These are phyloP conservation scores for Fraxinus velutina DNA, from an alignment of 305 asterid genomes.

Conservation along the genomic window DNA sequence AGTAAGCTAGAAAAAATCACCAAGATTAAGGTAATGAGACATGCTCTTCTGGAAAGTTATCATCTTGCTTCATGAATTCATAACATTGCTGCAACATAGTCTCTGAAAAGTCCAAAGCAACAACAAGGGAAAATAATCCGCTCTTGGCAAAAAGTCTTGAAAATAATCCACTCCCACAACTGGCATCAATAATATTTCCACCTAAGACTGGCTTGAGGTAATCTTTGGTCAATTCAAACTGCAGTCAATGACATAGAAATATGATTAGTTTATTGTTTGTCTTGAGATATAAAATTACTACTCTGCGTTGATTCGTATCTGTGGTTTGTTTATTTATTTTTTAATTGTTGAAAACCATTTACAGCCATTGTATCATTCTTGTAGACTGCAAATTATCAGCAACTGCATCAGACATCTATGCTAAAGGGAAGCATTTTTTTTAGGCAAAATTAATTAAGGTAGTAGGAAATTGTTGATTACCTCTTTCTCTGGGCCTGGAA, in stretches of 20 bases:
- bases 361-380: neutral
- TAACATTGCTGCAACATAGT: slow-evolving; percentile 69
- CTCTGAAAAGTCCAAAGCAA: slow-evolving; percentile 83
- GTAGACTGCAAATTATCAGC: slow-evolving; percentile 10
- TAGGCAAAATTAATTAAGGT: neutral
- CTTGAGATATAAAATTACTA: neutral
- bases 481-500: slow-evolving; percentile 88
- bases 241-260: slow-evolving; percentile 24
- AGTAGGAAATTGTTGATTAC: slow-evolving; percentile 25
- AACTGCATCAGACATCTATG: slow-evolving; percentile 5
- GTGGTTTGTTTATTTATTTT: neutral
- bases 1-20: slow-evolving; percentile 8
- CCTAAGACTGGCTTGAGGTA: slow-evolving; percentile 71
- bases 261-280: neutral
- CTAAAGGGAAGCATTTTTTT: neutral
- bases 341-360: neutral
- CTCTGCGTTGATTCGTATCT: neutral
- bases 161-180: slow-evolving; percentile 85
- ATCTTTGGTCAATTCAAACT: slow-evolving; percentile 73
- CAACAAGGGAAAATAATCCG: slow-evolving; percentile 59
- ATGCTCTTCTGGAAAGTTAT: slow-evolving; percentile 67
- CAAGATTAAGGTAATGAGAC: neutral
- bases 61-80: slow-evolving; percentile 71
- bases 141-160: slow-evolving; percentile 74
- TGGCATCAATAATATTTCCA: slow-evolving; percentile 77